Evolutionary conservation across 495 filamentous ascomycete genomes (phyloP).

Genomic region (Letharia columbiana): DNA sequence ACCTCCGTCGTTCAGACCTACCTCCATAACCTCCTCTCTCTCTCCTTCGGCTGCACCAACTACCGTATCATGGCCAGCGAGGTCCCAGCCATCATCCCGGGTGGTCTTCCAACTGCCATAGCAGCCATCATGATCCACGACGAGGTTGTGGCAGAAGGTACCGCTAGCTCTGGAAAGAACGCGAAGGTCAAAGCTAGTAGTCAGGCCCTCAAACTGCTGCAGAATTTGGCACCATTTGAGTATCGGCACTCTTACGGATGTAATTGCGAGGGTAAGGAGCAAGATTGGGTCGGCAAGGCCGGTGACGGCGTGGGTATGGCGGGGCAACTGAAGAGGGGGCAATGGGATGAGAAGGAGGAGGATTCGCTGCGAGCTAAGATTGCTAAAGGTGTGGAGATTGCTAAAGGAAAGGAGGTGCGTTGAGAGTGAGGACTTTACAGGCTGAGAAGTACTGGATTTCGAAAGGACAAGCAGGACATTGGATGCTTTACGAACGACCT

Average conservation of each 20-base stretch:
- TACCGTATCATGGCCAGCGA: slow-evolving; percentile 48
- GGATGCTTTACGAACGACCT: not conserved
- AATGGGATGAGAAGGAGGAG: not conserved
- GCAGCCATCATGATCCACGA: slow-evolving; percentile 74
- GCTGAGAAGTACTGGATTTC: not conserved
- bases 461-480: not conserved
- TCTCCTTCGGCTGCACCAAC: slow-evolving; percentile 44
- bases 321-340: slow-evolving; percentile 2
- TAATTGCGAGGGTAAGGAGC: slow-evolving; percentile 40
- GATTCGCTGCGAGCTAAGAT: not conserved
- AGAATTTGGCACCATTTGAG: slow-evolving; percentile 47
- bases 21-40: slow-evolving; percentile 43
- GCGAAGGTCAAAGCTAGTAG: slow-evolving; percentile 68
- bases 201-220: slow-evolving; percentile 50
- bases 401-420: not conserved
- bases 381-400: not conserved
- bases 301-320: slow-evolving; percentile 16
- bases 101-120: slow-evolving; percentile 44
- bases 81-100: slow-evolving; percentile 32
- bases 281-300: slow-evolving; percentile 15
- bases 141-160: slow-evolving; percentile 51
- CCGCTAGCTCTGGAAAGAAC: slow-evolving; percentile 54
- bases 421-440: not conserved
- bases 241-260: slow-evolving; percentile 51
- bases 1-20: slow-evolving; percentile 36